These are phyloP conservation scores for Gossypium laxum DNA, from an alignment of 441 rosid species.

Conservation along the genomic window DNA sequence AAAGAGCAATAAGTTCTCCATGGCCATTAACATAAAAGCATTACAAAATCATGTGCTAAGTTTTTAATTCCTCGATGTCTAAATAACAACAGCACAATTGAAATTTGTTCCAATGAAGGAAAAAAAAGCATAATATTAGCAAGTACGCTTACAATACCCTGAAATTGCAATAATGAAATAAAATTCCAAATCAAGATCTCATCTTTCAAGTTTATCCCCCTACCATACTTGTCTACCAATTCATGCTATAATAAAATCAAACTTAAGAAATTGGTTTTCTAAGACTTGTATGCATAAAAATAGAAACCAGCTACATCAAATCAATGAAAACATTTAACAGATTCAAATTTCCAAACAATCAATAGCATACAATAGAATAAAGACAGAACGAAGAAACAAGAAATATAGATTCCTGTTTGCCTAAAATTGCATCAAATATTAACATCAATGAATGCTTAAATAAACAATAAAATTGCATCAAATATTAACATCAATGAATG, in stretches of 20 bases:
- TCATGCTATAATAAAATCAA: not conserved
- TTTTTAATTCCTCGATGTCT: not conserved
- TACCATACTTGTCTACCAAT: not conserved
- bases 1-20: constrained; percentile 11
- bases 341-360: not conserved
- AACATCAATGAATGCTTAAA: not conserved
- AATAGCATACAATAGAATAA: not conserved
- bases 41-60: not conserved
- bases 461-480: no score
- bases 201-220: not conserved
- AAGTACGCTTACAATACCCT: not conserved
- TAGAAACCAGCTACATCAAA: not conserved
- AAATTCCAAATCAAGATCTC: not conserved
- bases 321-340: not conserved
- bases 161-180: not conserved
- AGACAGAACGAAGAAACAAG: not conserved
- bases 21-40: constrained; percentile 5
- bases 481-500: no score
- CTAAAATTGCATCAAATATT: not conserved
- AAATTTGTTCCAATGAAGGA: not conserved
- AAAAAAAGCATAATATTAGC: not conserved
- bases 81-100: not conserved
- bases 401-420: not conserved
- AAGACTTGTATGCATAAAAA: not conserved
- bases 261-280: not conserved